These are phyloP conservation scores for Penicillium sp. DNA, from an alignment of 2,329 filamentous ascomycete species.

Conservation along the genomic window DNA sequence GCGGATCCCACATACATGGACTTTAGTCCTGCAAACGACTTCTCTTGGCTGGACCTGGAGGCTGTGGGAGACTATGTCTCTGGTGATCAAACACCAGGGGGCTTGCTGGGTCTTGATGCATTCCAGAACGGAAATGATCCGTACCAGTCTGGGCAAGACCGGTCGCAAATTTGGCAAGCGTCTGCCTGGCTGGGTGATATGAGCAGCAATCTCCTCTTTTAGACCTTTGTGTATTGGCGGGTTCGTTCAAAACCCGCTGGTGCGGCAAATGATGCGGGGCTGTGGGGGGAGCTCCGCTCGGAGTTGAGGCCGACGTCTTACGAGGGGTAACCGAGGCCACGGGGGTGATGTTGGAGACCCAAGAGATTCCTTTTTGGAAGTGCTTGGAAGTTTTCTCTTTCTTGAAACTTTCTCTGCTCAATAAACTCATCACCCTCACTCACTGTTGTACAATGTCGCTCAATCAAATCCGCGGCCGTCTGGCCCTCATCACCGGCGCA, in stretches of 20 bases:
- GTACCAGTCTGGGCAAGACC: slow-evolving; percentile 33
- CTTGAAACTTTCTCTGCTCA: neutral
- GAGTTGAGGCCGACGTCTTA: slow-evolving; percentile 26
- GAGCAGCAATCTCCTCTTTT: slow-evolving; percentile 38
- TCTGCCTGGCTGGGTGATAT: slow-evolving; percentile 46
- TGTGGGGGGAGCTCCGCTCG: slow-evolving; percentile 26
- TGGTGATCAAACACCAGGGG: slow-evolving; percentile 43
- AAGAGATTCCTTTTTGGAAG: neutral
- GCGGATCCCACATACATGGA: slow-evolving; percentile 42
- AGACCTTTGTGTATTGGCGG: neutral
- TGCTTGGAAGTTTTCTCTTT: neutral
- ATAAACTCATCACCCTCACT: neutral
- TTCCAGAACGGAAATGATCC: slow-evolving; percentile 35
- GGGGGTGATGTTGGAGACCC: slow-evolving; percentile 3
- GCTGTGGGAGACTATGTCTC: slow-evolving; percentile 61
- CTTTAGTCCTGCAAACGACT: slow-evolving; percentile 55
- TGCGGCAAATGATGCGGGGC: slow-evolving; percentile 28
- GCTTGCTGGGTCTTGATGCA: slow-evolving; percentile 38
- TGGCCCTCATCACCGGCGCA: slow-evolving; percentile 63
- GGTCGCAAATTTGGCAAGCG: slow-evolving; percentile 40
- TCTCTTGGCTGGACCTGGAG: slow-evolving; percentile 63
- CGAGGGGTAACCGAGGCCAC: slow-evolving; percentile 23
- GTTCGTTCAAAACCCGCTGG: slow-evolving; percentile 6
- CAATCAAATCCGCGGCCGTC: slow-evolving; percentile 54
- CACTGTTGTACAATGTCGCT: slow-evolving; percentile 18